phyloP scores from a whole-genome alignment of 768 basidiomycete genomes.

The Naganishia vaughanmartiniae region DNA sequence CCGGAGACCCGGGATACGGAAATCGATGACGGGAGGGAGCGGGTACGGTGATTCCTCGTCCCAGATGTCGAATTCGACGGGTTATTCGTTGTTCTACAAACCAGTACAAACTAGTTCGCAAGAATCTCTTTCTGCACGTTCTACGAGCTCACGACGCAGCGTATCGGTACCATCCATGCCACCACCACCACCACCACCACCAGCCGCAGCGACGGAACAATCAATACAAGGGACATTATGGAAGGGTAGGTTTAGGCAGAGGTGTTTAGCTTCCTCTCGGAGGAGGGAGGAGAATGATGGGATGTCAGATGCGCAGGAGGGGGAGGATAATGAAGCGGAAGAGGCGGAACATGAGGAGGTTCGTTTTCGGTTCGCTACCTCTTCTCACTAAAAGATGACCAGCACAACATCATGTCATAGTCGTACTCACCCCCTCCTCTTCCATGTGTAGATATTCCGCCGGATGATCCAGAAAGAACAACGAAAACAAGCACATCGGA shows the following conservation, averaged over 20 bases:
- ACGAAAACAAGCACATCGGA: conserved; percentile 10
- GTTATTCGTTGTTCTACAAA: background rate
- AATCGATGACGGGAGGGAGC: background rate
- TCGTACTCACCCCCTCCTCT: background rate
- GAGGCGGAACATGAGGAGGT: conserved; percentile 33
- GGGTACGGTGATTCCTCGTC: background rate
- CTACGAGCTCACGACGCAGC: background rate
- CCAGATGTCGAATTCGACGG: background rate
- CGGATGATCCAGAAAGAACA: conserved; percentile 27
- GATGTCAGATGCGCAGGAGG: background rate
- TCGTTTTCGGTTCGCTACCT: background rate
- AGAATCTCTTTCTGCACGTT: background rate
- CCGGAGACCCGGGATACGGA: conserved; percentile 5
- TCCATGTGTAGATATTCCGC: conserved; percentile 27
- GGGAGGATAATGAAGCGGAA: conserved; percentile 19
- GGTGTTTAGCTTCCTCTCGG: conserved; percentile 14
- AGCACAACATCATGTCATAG: no score
- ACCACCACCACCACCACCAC: background rate
- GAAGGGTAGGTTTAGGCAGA: conserved; percentile 27
- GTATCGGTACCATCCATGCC: background rate
- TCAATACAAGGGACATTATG: conserved; percentile 30
- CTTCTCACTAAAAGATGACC: background rate
- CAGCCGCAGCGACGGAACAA: conserved; percentile 24
- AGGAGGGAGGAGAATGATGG: conserved; percentile 3
- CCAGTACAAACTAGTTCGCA: background rate